These are phyloP conservation scores for Entonaema liquescens DNA, from an alignment of 495 filamentous ascomycete genomes.

Conservation along the genomic window DNA sequence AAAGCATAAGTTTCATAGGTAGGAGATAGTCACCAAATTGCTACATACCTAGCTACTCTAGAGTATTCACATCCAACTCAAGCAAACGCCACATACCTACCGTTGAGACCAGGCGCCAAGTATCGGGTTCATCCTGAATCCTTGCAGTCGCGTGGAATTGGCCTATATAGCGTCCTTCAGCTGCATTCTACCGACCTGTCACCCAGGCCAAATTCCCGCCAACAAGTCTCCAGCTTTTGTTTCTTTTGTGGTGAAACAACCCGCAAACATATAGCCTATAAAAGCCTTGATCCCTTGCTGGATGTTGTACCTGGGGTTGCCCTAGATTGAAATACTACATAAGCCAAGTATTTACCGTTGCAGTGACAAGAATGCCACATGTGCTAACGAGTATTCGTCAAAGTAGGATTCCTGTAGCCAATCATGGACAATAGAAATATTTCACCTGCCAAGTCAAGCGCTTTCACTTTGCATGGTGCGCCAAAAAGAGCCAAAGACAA, in stretches of 20 bases:
- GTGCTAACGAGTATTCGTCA: not conserved
- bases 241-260: conserved; percentile 8
- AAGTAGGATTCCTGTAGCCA: conserved; percentile 6
- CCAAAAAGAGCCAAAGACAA: conserved; percentile 17
- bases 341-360: not conserved
- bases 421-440: conserved; percentile 18
- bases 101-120: conserved; percentile 16
- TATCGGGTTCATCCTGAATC: conserved; percentile 19
- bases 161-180: conserved; percentile 2
- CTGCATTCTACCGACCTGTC: not conserved
- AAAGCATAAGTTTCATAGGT: not conserved
- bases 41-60: not conserved
- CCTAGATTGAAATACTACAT: not conserved
- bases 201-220: conserved; percentile 1
- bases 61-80: not conserved
- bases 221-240: not conserved
- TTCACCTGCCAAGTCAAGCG: conserved; percentile 31
- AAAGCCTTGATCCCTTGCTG: not conserved
- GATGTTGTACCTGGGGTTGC: not conserved
- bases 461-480: conserved; percentile 31
- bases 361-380: not conserved
- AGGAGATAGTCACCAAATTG: not conserved
- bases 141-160: conserved; percentile 35
- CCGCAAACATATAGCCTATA: not conserved
- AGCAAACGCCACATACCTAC: conserved; percentile 7